Conservation (phyloP, 192 early-diverging fungal genomes). For the Geranomyces michiganensis region DNA sequence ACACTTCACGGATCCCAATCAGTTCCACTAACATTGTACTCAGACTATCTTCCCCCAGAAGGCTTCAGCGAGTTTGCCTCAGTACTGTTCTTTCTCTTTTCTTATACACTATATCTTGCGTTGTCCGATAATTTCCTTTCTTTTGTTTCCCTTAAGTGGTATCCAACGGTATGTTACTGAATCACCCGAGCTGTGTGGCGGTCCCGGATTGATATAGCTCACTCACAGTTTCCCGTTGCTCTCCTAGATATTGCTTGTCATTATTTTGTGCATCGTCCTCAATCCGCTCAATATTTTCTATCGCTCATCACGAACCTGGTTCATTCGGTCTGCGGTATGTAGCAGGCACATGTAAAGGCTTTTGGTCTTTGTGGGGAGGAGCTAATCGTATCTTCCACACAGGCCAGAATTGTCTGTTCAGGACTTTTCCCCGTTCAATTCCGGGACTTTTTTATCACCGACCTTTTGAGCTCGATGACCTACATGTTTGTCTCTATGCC, state of each 20-base stretch:
- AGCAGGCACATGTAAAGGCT: not conserved
- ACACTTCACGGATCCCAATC: no score
- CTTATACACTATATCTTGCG: conserved; percentile 31
- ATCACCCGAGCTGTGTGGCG: no score
- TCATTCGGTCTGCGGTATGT: conserved; percentile 14
- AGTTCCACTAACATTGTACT: no score
- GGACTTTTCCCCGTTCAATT: conserved; percentile 42
- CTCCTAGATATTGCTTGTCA: conserved; percentile 23
- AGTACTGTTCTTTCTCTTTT: conserved; percentile 27
- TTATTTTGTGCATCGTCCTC: conserved; percentile 19
- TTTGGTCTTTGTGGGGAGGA: not conserved
- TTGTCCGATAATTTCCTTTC: conserved; percentile 28
- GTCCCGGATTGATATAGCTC: not conserved
- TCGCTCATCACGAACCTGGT: conserved; percentile 36
- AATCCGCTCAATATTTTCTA: conserved; percentile 30
- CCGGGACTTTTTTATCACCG: conserved; percentile 49
- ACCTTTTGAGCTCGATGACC: conserved; percentile 44
- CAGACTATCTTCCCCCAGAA: conserved; percentile 31
- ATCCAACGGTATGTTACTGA: conserved; percentile 26
- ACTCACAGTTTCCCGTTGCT: not conserved
- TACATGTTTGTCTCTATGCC: conserved; percentile 41
- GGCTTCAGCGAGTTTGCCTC: conserved; percentile 32
- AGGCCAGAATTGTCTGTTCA: conserved; percentile 32
- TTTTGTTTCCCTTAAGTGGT: conserved; percentile 31
- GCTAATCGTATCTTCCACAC: not conserved